These are phyloP conservation scores for Ustilaginoidea virens DNA, from an alignment of 2,329 filamentous ascomycete genomes.

Conservation along the genomic window DNA sequence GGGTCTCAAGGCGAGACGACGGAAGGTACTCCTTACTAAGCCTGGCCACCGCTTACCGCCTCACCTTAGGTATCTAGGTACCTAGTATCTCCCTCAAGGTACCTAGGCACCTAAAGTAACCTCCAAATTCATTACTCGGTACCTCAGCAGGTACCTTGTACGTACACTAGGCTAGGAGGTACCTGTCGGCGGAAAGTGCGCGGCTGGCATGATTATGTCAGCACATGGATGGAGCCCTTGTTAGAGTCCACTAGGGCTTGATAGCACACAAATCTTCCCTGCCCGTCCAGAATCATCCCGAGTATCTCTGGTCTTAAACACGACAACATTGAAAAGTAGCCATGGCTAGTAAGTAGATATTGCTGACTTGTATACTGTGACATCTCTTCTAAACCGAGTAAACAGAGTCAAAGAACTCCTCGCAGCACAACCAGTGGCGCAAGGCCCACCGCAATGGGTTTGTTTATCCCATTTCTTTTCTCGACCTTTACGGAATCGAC, in stretches of 20 bases:
- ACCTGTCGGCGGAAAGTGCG: too few species aligned
- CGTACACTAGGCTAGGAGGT: too few species aligned
- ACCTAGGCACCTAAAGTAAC: too few species aligned
- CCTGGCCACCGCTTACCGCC: too few species aligned
- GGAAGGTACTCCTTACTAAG: too few species aligned
- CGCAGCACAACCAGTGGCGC: conserved; percentile 94
- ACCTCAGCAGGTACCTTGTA: too few species aligned
- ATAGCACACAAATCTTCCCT: conserved; percentile 3
- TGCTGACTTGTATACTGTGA: neutral
- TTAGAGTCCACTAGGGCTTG: conserved; percentile 11
- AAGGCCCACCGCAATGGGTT: conserved; percentile 99
- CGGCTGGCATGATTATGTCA: conserved; percentile 7
- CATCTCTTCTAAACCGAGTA: neutral
- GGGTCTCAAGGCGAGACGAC: too few species aligned
- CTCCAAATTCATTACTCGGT: too few species aligned
- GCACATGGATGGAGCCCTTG: neutral
- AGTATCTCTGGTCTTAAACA: conserved; percentile 1
- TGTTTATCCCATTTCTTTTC: too few species aligned
- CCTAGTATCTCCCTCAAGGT: too few species aligned
- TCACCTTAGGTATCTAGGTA: too few species aligned
- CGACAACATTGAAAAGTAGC: conserved; percentile 2
- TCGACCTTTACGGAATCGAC: neutral
- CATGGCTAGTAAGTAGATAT: conserved; percentile 5
- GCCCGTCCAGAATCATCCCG: neutral
- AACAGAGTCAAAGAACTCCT: conserved; percentile 98